phyloP scores from a whole-genome alignment of 2,329 filamentous ascomycete species.

The Penicillium polonicum region DNA sequence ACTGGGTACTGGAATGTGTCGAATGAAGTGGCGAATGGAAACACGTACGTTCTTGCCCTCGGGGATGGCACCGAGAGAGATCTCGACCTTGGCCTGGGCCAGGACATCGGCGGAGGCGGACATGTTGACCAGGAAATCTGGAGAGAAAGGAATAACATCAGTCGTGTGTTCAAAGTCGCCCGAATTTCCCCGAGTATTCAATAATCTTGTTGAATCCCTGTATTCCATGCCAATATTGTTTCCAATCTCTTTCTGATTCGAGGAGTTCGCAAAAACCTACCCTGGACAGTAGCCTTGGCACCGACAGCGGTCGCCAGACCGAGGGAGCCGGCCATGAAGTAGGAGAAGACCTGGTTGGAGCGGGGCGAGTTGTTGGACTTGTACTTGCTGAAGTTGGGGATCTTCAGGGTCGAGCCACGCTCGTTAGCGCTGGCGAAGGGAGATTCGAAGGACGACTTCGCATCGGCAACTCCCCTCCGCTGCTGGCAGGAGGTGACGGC shows the following conservation, averaged over 20 bases:
- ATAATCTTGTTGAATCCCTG: constrained; percentile 1
- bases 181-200: constrained; percentile 1
- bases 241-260: constrained; percentile 6
- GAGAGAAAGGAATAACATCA: constrained; percentile 29
- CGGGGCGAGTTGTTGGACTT: constrained; percentile 65
- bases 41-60: constrained; percentile 96
- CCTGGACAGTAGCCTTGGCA: constrained; percentile 96
- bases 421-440: constrained; percentile 56
- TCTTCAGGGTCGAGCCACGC: constrained; percentile 60
- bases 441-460: constrained; percentile 49
- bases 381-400: constrained; percentile 91
- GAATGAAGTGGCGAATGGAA: neutral
- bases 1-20: neutral
- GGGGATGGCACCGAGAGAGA: constrained; percentile 86
- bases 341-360: constrained; percentile 84
- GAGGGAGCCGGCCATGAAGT: constrained; percentile 98
- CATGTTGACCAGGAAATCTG: constrained; percentile 99
- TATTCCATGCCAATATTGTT: neutral
- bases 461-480: constrained; percentile 40
- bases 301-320: constrained; percentile 88
- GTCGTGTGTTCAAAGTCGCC: constrained; percentile 11
- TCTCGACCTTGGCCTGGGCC: constrained; percentile 99
- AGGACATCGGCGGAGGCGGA: constrained; percentile 96
- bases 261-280: constrained; percentile 56
- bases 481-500: constrained; percentile 44